Percentiles rank a stretch among this genome's conserved stretches.
Conservation (phyloP, 2,329 filamentous ascomycete species). For the Cladosporium austrohemisphaericum region DNA sequence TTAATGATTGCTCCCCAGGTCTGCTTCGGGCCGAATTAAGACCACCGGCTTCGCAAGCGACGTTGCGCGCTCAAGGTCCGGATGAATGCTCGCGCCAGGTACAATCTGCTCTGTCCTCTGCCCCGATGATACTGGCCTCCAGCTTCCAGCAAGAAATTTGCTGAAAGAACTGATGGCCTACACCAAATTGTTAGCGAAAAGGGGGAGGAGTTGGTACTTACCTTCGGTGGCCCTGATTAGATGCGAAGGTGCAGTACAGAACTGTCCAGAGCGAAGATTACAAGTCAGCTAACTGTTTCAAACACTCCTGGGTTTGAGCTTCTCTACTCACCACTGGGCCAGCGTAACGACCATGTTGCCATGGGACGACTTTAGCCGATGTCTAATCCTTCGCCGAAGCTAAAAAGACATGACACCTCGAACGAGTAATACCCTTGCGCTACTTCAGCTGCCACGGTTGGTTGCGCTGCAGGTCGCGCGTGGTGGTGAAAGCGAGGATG, state of each 20-base stretch:
- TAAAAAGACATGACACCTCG: neutral
- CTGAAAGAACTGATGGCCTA: neutral
- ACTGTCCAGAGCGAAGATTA: neutral
- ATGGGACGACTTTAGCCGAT: neutral
- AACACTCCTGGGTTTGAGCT: too few species aligned
- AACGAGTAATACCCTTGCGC: neutral
- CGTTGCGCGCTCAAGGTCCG: too few species aligned
- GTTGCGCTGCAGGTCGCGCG: neutral
- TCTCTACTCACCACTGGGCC: neutral
- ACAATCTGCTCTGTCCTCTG: too few species aligned
- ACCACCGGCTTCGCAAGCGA: too few species aligned
- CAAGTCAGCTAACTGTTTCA: neutral
- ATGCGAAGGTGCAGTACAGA: neutral
- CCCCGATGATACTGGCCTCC: neutral
- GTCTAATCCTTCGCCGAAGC: slow-evolving; percentile 2
- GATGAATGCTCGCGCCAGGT: too few species aligned
- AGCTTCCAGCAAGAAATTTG: neutral
- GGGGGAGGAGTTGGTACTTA: neutral
- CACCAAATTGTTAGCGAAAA: neutral
- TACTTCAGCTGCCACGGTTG: slow-evolving; percentile 1
- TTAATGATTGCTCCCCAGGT: too few species aligned
- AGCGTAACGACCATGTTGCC: neutral
- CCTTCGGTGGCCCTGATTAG: slow-evolving; percentile 6
- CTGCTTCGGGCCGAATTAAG: too few species aligned
- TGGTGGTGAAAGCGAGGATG: neutral